Evolutionary conservation across 1,284 basidiomycete genomes (phyloP).

Genomic region (Exobasidium cylindrosporum): DNA sequence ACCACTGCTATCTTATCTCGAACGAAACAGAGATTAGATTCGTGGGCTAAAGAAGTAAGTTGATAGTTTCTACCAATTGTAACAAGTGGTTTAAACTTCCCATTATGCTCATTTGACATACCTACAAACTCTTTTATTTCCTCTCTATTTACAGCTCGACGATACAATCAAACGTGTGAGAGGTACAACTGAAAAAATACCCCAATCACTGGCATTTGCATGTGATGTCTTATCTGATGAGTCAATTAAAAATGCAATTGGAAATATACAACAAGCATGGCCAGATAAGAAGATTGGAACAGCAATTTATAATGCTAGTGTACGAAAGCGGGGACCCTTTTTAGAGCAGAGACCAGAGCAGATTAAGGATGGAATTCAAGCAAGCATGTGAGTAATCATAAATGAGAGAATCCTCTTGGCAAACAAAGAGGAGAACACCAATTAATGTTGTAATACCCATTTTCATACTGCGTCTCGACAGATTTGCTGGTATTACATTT

Average conservation of each 20-base stretch:
- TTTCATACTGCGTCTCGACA: background rate
- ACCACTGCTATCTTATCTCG: conserved; percentile 37
- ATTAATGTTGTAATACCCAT: no score
- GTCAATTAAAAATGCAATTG: conserved; percentile 21
- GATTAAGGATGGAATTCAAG: conserved; percentile 29
- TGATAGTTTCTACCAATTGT: no score
- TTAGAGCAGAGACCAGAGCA: conserved; percentile 24
- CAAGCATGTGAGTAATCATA: conserved; percentile 25
- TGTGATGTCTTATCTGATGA: conserved; percentile 36
- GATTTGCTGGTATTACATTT: conserved; percentile 34
- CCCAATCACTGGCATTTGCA: conserved; percentile 28
- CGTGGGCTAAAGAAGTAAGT: conserved; percentile 26
- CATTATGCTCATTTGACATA: background rate
- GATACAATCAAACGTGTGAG: background rate
- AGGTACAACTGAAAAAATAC: background rate
- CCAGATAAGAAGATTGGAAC: conserved; percentile 33
- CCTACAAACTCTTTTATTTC: background rate
- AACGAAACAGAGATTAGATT: conserved; percentile 25
- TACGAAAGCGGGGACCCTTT: conserved; percentile 33
- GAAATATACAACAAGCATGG: conserved; percentile 22
- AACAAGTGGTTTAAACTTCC: no score
- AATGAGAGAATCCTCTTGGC: background rate
- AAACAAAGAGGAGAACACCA: no score
- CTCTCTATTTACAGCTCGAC: background rate
- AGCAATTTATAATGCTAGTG: conserved; percentile 37